phyloP scores from a whole-genome alignment of 306 rosid species.

The Styphnolobium japonicum region DNA sequence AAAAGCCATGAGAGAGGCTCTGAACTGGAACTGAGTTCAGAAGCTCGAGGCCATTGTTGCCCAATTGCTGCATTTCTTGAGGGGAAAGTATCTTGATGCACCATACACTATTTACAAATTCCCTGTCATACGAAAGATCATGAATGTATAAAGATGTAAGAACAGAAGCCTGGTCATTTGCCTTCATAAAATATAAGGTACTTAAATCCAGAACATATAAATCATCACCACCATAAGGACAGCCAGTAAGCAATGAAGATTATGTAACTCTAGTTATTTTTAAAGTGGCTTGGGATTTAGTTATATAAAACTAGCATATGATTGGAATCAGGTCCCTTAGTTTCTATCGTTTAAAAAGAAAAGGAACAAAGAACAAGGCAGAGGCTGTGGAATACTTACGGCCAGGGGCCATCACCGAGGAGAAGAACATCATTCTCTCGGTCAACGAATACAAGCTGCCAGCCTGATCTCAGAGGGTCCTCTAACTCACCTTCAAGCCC shows the following conservation, averaged over 20 bases:
- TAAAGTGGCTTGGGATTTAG: not conserved
- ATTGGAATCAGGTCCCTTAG: not conserved
- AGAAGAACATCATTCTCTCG: slow-evolving; percentile 93
- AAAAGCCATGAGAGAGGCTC: slow-evolving; percentile 65
- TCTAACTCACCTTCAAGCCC: slow-evolving; percentile 84
- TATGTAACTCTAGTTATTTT: not conserved
- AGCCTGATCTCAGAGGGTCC: slow-evolving; percentile 98
- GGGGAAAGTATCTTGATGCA: slow-evolving; percentile 95
- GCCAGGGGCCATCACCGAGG: slow-evolving; percentile 73
- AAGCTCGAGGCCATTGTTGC: slow-evolving; percentile 73
- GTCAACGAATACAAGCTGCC: slow-evolving; percentile 99
- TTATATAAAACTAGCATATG: not conserved
- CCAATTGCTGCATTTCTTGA: slow-evolving; percentile 93
- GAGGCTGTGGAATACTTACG: slow-evolving; percentile 22
- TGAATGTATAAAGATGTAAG: not conserved
- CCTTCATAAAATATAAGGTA: not conserved
- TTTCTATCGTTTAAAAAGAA: not conserved
- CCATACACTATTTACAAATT: slow-evolving; percentile 93
- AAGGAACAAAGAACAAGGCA: not conserved
- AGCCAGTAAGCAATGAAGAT: not conserved
- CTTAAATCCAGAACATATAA: not conserved
- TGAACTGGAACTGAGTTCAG: slow-evolving; percentile 71
- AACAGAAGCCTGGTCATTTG: not conserved
- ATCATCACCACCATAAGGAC: not conserved
- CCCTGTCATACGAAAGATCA: slow-evolving; percentile 54